Evolutionary conservation across 495 filamentous ascomycete species (phyloP).

Genomic region (Penicillium egyptiacum): DNA sequence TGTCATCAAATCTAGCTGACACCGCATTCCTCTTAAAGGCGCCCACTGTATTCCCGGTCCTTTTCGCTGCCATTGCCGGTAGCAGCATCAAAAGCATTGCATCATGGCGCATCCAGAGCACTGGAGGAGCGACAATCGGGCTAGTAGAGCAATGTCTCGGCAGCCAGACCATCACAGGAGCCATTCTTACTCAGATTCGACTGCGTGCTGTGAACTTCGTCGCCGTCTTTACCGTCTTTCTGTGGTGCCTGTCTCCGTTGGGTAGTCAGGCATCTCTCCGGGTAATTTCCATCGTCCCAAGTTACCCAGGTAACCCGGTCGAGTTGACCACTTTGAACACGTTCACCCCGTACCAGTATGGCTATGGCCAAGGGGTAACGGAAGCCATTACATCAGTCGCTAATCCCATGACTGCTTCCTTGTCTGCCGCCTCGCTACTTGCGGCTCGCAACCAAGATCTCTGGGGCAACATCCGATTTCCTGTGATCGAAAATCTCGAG

Average conservation of each 20-base stretch:
- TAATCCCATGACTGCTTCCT: not conserved
- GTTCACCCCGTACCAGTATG: not conserved
- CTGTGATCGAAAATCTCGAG: not conserved
- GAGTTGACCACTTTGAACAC: not conserved
- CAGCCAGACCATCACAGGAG: constrained; percentile 1
- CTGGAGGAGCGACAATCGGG: not conserved
- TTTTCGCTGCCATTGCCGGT: constrained; percentile 1
- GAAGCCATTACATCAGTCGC: not conserved
- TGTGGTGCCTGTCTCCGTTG: constrained; percentile 5
- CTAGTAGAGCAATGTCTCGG: constrained; percentile 5
- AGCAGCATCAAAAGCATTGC: constrained; percentile 8
- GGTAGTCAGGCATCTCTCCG: constrained; percentile 1
- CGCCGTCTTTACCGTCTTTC: not conserved
- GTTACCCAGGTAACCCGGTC: not conserved
- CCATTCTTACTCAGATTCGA: not conserved
- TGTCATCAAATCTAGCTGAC: not conserved
- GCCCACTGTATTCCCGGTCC: not conserved
- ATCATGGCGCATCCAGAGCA: not conserved
- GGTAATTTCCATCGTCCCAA: not conserved
- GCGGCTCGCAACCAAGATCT: constrained; percentile 1
- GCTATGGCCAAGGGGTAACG: not conserved
- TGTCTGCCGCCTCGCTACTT: not conserved
- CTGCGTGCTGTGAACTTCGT: not conserved
- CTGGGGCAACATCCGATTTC: constrained; percentile 1
- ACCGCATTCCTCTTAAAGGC: not conserved